phyloP scores from a whole-genome alignment of 2,329 filamentous ascomycete genomes.

The Stagonosporopsis tanaceti region DNA sequence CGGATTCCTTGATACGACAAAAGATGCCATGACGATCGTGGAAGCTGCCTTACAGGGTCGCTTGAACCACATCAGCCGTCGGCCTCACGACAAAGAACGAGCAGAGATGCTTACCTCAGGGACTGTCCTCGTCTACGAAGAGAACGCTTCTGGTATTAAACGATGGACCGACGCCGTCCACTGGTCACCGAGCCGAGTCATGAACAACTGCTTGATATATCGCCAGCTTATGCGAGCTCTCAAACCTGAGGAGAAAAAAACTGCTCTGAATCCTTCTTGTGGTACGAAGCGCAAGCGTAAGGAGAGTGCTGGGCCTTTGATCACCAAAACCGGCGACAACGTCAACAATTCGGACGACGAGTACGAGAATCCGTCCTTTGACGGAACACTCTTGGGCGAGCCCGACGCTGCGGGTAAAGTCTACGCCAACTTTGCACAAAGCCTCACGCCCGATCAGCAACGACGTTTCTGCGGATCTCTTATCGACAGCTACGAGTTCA shows the following conservation, averaged over 20 bases:
- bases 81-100: slow-evolving; percentile 87
- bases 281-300: slow-evolving; percentile 50
- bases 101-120: slow-evolving; percentile 80
- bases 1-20: slow-evolving; percentile 73
- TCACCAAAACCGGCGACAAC: slow-evolving; percentile 42
- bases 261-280: slow-evolving; percentile 46
- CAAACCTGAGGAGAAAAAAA: slow-evolving; percentile 49
- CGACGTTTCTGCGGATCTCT: slow-evolving; percentile 79
- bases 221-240: slow-evolving; percentile 68
- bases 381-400: slow-evolving; percentile 31
- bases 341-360: slow-evolving; percentile 44
- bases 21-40: slow-evolving; percentile 81
- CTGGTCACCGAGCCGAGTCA: slow-evolving; percentile 88
- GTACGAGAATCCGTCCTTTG: slow-evolving; percentile 41
- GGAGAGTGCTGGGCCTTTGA: slow-evolving; percentile 35
- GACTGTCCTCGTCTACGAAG: slow-evolving; percentile 90
- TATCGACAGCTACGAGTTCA: slow-evolving; percentile 90
- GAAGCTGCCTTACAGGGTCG: slow-evolving; percentile 77
- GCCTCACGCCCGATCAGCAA: slow-evolving; percentile 57
- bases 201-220: slow-evolving; percentile 86
- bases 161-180: slow-evolving; percentile 91
- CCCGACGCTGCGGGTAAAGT: slow-evolving; percentile 41
- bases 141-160: slow-evolving; percentile 89
- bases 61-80: slow-evolving; percentile 77
- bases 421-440: slow-evolving; percentile 50